These are phyloP conservation scores for Neonectria punicea DNA, from an alignment of 2,329 filamentous ascomycete genomes.

Conservation along the genomic window DNA sequence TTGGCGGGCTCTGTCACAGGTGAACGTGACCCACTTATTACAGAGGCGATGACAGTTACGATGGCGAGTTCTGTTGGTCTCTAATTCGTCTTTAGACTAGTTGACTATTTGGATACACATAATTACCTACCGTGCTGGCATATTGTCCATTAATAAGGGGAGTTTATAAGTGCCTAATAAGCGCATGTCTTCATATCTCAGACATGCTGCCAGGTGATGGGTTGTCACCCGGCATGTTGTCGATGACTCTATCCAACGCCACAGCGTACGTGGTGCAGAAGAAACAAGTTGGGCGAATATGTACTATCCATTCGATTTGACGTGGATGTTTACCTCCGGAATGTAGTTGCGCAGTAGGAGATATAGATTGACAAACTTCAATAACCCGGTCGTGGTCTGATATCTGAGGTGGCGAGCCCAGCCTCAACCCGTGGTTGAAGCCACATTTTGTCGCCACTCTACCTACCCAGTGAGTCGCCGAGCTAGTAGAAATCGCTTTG, in stretches of 20 bases:
- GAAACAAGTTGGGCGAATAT: background rate
- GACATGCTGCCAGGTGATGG: background rate
- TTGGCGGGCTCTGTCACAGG: background rate
- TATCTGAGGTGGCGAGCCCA: background rate
- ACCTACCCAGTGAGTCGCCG: background rate
- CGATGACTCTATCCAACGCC: background rate
- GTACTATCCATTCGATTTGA: background rate
- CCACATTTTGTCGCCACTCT: background rate
- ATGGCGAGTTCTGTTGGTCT: background rate
- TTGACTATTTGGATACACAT: background rate
- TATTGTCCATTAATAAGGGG: no score
- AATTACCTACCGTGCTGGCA: no score
- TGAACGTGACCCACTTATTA: background rate
- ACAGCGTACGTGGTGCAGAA: background rate
- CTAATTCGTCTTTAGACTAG: background rate
- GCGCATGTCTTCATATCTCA: no score
- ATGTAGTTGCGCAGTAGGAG: background rate
- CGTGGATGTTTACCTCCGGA: constrained; percentile 2
- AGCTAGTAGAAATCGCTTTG: background rate
- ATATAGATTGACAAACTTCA: background rate
- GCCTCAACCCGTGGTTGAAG: background rate
- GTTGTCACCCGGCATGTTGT: background rate
- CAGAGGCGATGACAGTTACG: background rate
- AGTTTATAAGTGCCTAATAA: background rate
- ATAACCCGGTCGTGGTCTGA: background rate